Conservation (phyloP, 768 basidiomycete species). For the Mycena polygramma region DNA sequence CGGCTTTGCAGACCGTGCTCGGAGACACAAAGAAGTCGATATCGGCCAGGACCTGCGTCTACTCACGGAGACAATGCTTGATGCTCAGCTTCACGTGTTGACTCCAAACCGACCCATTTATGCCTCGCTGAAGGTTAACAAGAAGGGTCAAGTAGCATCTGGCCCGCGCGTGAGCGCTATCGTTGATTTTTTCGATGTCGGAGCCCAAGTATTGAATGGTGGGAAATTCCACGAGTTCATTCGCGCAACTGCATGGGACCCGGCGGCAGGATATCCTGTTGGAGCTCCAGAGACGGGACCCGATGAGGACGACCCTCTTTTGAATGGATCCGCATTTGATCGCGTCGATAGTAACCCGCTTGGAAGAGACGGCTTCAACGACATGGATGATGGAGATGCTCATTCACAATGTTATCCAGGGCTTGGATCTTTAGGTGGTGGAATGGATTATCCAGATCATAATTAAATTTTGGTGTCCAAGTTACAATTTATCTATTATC, state of each 20-base stretch:
- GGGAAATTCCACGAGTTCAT: slow-evolving; percentile 43
- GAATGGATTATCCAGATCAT: slow-evolving; percentile 14
- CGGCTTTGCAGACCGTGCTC: slow-evolving; percentile 34
- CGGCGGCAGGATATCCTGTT: slow-evolving; percentile 28
- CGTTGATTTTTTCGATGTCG: slow-evolving; percentile 36
- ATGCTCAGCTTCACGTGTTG: no score
- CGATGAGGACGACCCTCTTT: neutral
- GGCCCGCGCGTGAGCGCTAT: slow-evolving; percentile 28
- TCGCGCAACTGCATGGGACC: slow-evolving; percentile 39
- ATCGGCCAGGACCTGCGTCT: slow-evolving; percentile 38
- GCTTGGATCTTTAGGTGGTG: slow-evolving; percentile 21
- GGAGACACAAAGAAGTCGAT: slow-evolving; percentile 40
- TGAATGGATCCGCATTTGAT: slow-evolving; percentile 17
- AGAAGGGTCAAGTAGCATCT: slow-evolving; percentile 15
- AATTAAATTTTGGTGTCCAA: neutral
- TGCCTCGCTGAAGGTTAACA: slow-evolving; percentile 10
- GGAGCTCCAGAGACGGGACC: neutral
- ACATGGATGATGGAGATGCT: slow-evolving; percentile 20
- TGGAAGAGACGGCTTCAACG: slow-evolving; percentile 11
- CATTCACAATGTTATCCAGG: slow-evolving; percentile 17
- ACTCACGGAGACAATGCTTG: slow-evolving; percentile 12
- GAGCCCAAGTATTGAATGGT: slow-evolving; percentile 35
- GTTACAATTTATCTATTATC: neutral
- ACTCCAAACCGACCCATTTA: no score
- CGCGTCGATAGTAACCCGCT: slow-evolving; percentile 21